These are phyloP conservation scores for Ogataea kodamae DNA, from an alignment of 805 yeast genomes.

Conservation along the genomic window DNA sequence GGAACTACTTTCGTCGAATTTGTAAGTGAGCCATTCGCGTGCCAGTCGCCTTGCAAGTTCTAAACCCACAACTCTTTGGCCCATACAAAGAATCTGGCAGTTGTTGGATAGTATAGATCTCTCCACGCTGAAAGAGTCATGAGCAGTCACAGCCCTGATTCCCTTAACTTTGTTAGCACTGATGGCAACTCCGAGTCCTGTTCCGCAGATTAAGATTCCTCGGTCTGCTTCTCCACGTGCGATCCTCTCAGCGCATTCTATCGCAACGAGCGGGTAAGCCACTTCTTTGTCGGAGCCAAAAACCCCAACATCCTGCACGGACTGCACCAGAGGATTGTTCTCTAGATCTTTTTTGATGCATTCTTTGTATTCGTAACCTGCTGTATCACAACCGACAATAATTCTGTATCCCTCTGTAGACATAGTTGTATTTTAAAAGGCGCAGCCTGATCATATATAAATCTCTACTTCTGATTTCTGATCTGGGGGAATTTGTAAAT, in stretches of 20 bases:
- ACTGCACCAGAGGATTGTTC: conserved; percentile 27
- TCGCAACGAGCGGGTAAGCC: conserved; percentile 43
- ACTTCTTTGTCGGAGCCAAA: conserved; percentile 30
- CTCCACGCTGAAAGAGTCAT: conserved; percentile 45
- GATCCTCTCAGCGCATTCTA: conserved; percentile 41
- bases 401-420: conserved; percentile 22
- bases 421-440: conserved; percentile 1
- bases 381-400: conserved; percentile 42
- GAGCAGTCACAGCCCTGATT: conserved; percentile 47
- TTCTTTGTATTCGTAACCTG: conserved; percentile 43
- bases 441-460: conserved; percentile 1
- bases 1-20: conserved; percentile 37
- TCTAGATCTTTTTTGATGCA: conserved; percentile 36
- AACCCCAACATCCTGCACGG: conserved; percentile 41
- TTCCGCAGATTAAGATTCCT: conserved; percentile 45
- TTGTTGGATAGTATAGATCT: conserved; percentile 41
- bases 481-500: conserved; percentile 8
- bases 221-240: conserved; percentile 41
- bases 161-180: conserved; percentile 46
- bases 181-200: conserved; percentile 48
- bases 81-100: conserved; percentile 46
- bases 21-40: conserved; percentile 42
- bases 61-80: conserved; percentile 43
- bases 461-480: conserved; percentile 31
- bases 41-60: conserved; percentile 43